A percentile compares a stretch with the other conserved stretches of the same genome.
phyloP scores from a whole-genome alignment of 352 stramenopile species.

The Elongisporangium anandrum region DNA sequence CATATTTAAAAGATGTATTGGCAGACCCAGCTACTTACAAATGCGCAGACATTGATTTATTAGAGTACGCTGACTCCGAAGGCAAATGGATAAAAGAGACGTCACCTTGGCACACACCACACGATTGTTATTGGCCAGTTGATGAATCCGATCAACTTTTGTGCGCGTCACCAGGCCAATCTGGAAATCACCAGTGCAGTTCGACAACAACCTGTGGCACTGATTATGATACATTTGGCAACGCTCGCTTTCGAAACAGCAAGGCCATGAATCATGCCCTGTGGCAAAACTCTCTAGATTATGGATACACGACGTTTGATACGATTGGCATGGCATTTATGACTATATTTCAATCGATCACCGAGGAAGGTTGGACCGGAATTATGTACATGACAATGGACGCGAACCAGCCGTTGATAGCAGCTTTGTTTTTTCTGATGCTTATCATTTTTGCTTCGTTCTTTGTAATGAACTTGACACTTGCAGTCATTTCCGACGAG shows the following conservation, averaged over 20 bases:
- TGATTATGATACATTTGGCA: constrained; percentile 68
- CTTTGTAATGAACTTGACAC: constrained; percentile 92
- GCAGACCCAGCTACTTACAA: constrained; percentile 26
- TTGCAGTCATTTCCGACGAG: constrained; percentile 90
- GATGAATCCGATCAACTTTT: constrained; percentile 72
- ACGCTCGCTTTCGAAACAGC: constrained; percentile 45
- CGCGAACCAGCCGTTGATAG: constrained; percentile 50
- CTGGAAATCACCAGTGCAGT: constrained; percentile 51
- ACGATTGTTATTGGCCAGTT: constrained; percentile 92
- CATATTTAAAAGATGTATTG: constrained; percentile 42
- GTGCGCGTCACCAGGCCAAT: constrained; percentile 42
- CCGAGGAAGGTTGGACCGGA: constrained; percentile 90
- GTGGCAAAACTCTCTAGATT: constrained; percentile 71
- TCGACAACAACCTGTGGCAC: constrained; percentile 43
- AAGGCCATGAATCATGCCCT: constrained; percentile 47
- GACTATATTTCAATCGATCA: constrained; percentile 93
- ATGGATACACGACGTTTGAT: constrained; percentile 93
- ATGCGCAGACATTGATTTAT: constrained; percentile 28
- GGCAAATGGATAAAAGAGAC: constrained; percentile 53
- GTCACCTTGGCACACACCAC: constrained; percentile 53
- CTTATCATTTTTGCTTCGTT: constrained; percentile 91
- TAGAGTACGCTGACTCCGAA: constrained; percentile 50
- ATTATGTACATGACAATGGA: constrained; percentile 91
- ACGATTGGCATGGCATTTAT: constrained; percentile 87
- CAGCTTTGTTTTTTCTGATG: constrained; percentile 83